These are phyloP conservation scores for Nemania sp. DNA, from an alignment of 2,329 filamentous ascomycete genomes.

Conservation along the genomic window DNA sequence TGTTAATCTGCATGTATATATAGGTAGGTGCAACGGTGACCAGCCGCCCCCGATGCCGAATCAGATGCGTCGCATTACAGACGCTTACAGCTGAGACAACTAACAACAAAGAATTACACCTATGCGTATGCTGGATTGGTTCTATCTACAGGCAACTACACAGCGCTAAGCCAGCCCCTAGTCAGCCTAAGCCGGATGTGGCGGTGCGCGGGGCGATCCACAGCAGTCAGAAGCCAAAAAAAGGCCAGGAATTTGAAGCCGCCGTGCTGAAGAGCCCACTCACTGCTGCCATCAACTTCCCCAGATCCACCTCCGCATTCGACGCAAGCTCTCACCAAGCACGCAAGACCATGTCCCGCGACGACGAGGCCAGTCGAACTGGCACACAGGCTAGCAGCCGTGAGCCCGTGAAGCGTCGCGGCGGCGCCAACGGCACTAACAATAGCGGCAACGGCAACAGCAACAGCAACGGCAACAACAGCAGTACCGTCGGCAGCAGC, in stretches of 20 bases:
- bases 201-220: conserved; percentile 39
- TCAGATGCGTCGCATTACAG: too few relatives aligned
- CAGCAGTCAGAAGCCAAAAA: conserved; percentile 33
- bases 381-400: conserved; percentile 21
- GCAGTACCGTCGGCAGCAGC: neutral
- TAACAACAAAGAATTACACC: neutral
- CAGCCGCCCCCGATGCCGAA: too few relatives aligned
- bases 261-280: conserved; percentile 22
- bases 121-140: neutral
- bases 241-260: conserved; percentile 11
- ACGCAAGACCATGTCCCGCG: conserved; percentile 37
- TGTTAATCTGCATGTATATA: neutral
- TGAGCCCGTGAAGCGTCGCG: conserved; percentile 12
- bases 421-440: conserved; percentile 10
- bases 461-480: neutral
- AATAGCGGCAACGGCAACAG: neutral
- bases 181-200: conserved; percentile 34
- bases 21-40: neutral
- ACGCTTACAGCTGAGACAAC: neutral
- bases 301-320: conserved; percentile 41
- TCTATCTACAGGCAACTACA: neutral
- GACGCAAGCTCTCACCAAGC: conserved; percentile 27
- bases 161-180: neutral
- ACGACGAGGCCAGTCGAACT: conserved; percentile 29
- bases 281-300: conserved; percentile 36